Conservation (phyloP, 2,329 filamentous ascomycete species). For the Pseudogymnoascus sp. region DNA sequence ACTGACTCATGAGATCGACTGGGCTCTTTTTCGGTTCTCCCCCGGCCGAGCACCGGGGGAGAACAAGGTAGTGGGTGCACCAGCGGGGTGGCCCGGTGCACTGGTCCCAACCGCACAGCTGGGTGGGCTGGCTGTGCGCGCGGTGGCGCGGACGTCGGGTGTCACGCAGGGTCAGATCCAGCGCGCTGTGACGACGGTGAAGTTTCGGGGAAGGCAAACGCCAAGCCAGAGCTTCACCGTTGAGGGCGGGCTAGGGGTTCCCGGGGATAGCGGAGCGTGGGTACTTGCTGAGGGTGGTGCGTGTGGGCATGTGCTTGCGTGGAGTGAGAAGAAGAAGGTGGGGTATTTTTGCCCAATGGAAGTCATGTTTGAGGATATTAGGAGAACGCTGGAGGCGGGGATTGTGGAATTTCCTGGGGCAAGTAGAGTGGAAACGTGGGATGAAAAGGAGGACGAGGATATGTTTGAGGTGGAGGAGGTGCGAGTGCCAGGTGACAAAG, state of each 20-base stretch:
- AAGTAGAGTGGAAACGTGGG: background rate
- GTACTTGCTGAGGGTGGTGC: slow-evolving; percentile 77
- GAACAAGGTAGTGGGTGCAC: slow-evolving; percentile 50
- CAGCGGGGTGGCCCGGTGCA: slow-evolving; percentile 41
- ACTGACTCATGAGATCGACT: slow-evolving; percentile 85
- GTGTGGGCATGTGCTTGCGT: slow-evolving; percentile 85
- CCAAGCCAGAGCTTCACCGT: slow-evolving; percentile 66
- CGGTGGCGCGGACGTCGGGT: slow-evolving; percentile 79
- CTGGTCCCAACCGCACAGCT: slow-evolving; percentile 54
- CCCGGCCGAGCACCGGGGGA: slow-evolving; percentile 60
- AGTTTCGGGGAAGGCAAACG: slow-evolving; percentile 74
- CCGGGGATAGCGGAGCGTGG: slow-evolving; percentile 91
- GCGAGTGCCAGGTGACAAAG: background rate
- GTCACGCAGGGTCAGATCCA: slow-evolving; percentile 72
- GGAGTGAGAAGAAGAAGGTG: slow-evolving; percentile 69
- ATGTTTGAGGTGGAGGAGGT: background rate
- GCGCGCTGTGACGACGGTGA: slow-evolving; percentile 71
- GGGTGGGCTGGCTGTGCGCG: slow-evolving; percentile 73
- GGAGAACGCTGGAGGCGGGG: slow-evolving; percentile 61
- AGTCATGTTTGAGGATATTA: slow-evolving; percentile 76
- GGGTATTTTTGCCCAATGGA: slow-evolving; percentile 97
- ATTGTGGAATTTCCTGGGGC: slow-evolving; percentile 59
- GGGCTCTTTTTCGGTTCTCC: slow-evolving; percentile 80
- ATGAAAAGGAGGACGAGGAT: background rate
- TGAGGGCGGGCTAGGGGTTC: slow-evolving; percentile 52